These are phyloP conservation scores for Amanita rubescens DNA, from an alignment of 768 basidiomycete species.

Conservation along the genomic window DNA sequence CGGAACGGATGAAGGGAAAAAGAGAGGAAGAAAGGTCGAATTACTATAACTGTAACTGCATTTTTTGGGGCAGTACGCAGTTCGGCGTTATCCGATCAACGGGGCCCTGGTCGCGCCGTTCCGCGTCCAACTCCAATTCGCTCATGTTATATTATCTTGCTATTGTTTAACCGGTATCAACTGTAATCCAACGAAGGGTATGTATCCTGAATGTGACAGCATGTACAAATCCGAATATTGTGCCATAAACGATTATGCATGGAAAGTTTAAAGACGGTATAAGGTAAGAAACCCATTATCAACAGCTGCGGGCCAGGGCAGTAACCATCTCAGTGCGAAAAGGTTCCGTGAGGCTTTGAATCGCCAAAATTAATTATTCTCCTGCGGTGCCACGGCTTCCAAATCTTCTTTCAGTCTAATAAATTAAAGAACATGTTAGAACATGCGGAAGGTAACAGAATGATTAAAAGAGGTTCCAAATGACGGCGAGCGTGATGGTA, in stretches of 20 bases:
- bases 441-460: slow-evolving; percentile 12
- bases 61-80: neutral
- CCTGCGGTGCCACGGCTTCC: slow-evolving; percentile 37
- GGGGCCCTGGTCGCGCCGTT: neutral
- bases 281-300: neutral
- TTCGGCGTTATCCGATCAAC: neutral
- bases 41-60: neutral
- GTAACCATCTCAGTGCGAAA: neutral
- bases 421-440: slow-evolving; percentile 12
- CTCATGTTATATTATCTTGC: slow-evolving; percentile 1
- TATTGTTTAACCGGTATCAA: slow-evolving; percentile 5
- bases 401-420: slow-evolving; percentile 66
- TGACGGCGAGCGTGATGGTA: slow-evolving; percentile 44
- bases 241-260: slow-evolving; percentile 1
- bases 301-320: neutral
- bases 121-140: neutral
- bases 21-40: slow-evolving; percentile 13
- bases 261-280: neutral
- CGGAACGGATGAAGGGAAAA: slow-evolving; percentile 17
- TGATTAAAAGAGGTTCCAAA: slow-evolving; percentile 43
- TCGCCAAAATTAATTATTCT: slow-evolving; percentile 24
- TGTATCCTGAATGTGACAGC: slow-evolving; percentile 2
- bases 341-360: neutral
- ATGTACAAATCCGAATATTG: slow-evolving; percentile 1
- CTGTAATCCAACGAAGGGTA: slow-evolving; percentile 5